phyloP scores from a whole-genome alignment of 352 stramenopile species.

The Phytophthora fragariae region DNA sequence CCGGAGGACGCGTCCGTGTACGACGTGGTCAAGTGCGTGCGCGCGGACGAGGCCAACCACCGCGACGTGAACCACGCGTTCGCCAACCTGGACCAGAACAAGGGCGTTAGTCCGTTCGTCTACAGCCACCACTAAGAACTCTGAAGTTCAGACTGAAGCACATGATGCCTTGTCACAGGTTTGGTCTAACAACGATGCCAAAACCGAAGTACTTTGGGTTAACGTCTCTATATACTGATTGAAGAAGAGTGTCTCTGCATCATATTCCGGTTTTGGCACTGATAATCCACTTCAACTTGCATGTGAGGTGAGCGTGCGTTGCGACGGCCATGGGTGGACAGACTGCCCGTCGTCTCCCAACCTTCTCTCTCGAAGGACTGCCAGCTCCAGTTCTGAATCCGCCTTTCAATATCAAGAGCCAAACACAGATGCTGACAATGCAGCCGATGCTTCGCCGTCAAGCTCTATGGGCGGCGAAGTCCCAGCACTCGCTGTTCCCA shows the following conservation, averaged over 20 bases:
- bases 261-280: not conserved
- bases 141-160: no score
- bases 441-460: slow-evolving; percentile 8
- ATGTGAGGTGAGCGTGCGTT: not conserved
- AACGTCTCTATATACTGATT: no score
- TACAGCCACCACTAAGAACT: slow-evolving; percentile 18
- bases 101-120: slow-evolving; percentile 53
- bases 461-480: slow-evolving; percentile 9
- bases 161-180: not conserved
- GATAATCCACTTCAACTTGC: not conserved
- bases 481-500: slow-evolving; percentile 10
- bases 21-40: slow-evolving; percentile 90
- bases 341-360: not conserved
- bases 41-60: slow-evolving; percentile 90
- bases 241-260: not conserved
- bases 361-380: not conserved
- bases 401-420: not conserved
- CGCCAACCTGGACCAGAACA: slow-evolving; percentile 51
- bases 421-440: not conserved
- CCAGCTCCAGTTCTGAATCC: not conserved
- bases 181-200: not conserved
- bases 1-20: slow-evolving; percentile 72
- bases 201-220: not conserved
- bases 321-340: not conserved
- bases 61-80: slow-evolving; percentile 89